phyloP scores from a whole-genome alignment of 805 yeast species.

The Yamadazyma sp. region DNA sequence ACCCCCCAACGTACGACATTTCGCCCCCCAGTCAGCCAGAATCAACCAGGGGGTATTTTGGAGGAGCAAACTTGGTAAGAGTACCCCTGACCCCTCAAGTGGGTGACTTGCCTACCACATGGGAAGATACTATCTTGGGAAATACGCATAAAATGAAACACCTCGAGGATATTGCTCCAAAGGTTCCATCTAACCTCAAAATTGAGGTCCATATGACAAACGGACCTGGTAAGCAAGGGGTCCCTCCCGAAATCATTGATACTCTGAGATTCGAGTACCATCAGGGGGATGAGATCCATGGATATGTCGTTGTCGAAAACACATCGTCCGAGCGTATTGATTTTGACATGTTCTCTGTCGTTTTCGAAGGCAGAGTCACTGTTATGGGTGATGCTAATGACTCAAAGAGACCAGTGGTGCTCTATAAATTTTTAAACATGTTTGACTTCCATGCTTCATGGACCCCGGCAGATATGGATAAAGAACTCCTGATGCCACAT shows the following conservation, averaged over 20 bases:
- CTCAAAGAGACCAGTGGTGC: slow-evolving; percentile 15
- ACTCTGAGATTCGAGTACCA: slow-evolving; percentile 32
- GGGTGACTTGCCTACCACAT: slow-evolving; percentile 7
- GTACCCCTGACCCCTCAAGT: slow-evolving; percentile 2
- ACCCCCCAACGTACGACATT: slow-evolving; percentile 33
- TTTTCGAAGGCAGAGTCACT: slow-evolving; percentile 36
- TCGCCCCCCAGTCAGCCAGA: neutral
- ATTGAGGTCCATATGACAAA: slow-evolving; percentile 33
- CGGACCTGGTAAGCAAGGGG: slow-evolving; percentile 28
- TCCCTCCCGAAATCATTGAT: slow-evolving; percentile 27
- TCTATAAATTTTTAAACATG: slow-evolving; percentile 39
- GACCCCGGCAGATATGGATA: slow-evolving; percentile 30
- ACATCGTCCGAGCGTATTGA: slow-evolving; percentile 27
- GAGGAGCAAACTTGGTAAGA: neutral
- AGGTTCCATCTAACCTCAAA: slow-evolving; percentile 24
- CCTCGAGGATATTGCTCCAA: slow-evolving; percentile 27
- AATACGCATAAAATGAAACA: slow-evolving; percentile 37
- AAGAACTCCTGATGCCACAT: slow-evolving; percentile 13
- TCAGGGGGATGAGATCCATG: slow-evolving; percentile 41
- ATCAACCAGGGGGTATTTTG: slow-evolving; percentile 1
- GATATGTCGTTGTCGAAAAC: slow-evolving; percentile 36
- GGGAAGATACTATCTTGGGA: slow-evolving; percentile 38
- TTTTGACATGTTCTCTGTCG: slow-evolving; percentile 43
- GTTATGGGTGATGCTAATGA: slow-evolving; percentile 17
- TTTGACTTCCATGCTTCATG: slow-evolving; percentile 44